Conservation (phyloP, 1,139 yeast species). For the Hemisphaericaspora xylanilytica region DNA sequence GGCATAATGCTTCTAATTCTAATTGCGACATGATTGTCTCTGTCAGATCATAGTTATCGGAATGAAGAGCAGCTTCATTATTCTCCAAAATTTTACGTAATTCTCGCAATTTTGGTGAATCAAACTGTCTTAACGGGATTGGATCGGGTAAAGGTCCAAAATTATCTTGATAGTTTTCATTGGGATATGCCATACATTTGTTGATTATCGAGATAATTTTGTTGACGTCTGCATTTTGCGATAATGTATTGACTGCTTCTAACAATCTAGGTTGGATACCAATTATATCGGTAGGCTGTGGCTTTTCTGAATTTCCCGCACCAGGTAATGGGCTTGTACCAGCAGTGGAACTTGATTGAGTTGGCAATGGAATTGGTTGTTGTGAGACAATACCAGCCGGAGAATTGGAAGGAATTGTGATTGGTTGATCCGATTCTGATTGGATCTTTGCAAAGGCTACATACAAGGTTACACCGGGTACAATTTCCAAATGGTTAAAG, state of each 20-base stretch:
- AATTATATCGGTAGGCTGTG: slow-evolving; percentile 26
- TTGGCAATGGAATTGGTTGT: slow-evolving; percentile 3
- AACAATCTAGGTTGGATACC: slow-evolving; percentile 26
- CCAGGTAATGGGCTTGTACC: not conserved
- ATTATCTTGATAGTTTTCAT: slow-evolving; percentile 40
- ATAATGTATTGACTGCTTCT: slow-evolving; percentile 20
- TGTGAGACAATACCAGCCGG: too few species aligned
- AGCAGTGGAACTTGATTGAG: slow-evolving; percentile 1
- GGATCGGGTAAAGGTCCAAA: slow-evolving; percentile 75
- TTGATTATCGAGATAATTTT: slow-evolving; percentile 34
- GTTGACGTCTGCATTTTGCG: slow-evolving; percentile 25
- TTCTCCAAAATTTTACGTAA: slow-evolving; percentile 55
- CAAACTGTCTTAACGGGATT: slow-evolving; percentile 64
- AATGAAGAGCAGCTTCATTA: slow-evolving; percentile 24
- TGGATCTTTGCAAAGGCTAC: slow-evolving; percentile 67
- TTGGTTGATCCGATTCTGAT: slow-evolving; percentile 14
- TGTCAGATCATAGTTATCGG: slow-evolving; percentile 4
- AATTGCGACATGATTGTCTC: slow-evolving; percentile 29
- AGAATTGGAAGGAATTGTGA: too few species aligned
- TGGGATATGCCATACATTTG: slow-evolving; percentile 31
- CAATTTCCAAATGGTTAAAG: slow-evolving; percentile 77
- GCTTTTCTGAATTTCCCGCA: slow-evolving; percentile 8
- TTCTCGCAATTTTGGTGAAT: slow-evolving; percentile 76
- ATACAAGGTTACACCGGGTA: slow-evolving; percentile 65
- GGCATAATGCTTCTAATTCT: slow-evolving; percentile 79